These are phyloP conservation scores for Rhodotorula babjevae DNA, from an alignment of 768 basidiomycete species.

Conservation along the genomic window DNA sequence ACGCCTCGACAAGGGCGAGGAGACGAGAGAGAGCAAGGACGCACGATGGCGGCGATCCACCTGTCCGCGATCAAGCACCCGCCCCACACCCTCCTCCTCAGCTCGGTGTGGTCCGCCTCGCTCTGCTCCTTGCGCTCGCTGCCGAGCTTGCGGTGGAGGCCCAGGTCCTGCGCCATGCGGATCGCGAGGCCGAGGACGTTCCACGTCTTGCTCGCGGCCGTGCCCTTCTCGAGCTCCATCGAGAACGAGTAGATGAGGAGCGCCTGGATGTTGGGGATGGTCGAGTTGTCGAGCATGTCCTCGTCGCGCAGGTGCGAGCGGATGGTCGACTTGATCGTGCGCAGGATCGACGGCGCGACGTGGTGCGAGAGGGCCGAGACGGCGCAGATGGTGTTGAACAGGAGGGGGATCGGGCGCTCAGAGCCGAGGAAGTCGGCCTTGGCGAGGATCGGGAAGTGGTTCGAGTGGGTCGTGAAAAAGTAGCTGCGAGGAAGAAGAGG, in stretches of 20 bases:
- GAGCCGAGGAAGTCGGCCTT: conserved; percentile 78
- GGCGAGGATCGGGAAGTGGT: conserved; percentile 82
- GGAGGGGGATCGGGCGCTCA: conserved; percentile 63
- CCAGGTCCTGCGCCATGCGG: conserved; percentile 81
- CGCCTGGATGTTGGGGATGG: conserved; percentile 75
- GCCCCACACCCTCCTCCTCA: conserved; percentile 86
- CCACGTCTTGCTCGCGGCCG: conserved; percentile 39
- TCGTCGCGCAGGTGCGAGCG: conserved; percentile 81
- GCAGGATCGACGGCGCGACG: conserved; percentile 78
- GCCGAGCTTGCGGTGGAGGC: conserved; percentile 71
- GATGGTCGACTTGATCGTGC: conserved; percentile 79
- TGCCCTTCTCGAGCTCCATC: conserved; percentile 41
- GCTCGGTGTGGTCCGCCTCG: conserved; percentile 58
- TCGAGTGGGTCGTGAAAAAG: conserved; percentile 74
- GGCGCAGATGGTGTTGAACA: conserved; percentile 90
- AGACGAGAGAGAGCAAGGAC: neutral
- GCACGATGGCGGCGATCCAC: conserved; percentile 51
- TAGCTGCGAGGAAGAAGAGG: conserved; percentile 53
- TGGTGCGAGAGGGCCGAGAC: conserved; percentile 77
- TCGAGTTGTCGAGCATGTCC: conserved; percentile 60
- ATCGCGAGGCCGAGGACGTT: conserved; percentile 46
- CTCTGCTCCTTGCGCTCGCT: conserved; percentile 63
- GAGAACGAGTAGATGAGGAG: conserved; percentile 45
- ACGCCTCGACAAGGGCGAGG: neutral
- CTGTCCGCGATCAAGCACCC: conserved; percentile 90